Evolutionary conservation across 139 green algal species (phyloP).

Genomic region (Micromonas pusilla): DNA sequence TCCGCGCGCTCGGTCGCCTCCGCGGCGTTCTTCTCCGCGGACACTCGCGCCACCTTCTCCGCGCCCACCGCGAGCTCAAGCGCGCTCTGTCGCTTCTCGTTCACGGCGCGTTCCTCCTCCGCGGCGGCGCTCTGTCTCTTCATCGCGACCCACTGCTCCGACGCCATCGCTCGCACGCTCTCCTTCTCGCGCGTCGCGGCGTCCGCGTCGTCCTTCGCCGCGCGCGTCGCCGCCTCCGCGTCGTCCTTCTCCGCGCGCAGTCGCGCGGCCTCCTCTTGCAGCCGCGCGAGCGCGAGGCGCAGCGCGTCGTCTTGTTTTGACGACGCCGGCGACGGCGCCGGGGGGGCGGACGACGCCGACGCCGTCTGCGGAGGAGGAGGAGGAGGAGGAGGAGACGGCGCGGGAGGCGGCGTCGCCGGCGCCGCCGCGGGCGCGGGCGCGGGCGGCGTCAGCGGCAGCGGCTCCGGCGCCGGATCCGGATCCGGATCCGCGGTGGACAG

Average conservation of each 20-base stretch:
- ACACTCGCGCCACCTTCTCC: background rate
- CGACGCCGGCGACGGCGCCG: too few species aligned
- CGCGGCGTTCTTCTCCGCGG: background rate
- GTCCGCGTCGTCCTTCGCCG: background rate
- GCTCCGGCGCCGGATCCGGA: too few species aligned
- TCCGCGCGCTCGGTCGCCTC: background rate
- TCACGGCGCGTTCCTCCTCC: background rate
- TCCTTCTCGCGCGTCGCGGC: background rate
- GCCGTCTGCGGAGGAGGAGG: too few species aligned
- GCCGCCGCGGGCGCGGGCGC: too few species aligned
- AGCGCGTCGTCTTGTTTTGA: too few species aligned
- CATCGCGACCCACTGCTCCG: background rate
- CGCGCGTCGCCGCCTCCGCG: background rate
- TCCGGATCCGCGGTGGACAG: too few species aligned
- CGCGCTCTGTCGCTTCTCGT: background rate
- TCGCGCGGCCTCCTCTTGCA: background rate
- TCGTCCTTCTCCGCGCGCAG: background rate
- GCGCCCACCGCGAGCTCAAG: background rate
- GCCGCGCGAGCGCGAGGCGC: background rate
- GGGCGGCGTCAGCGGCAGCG: too few species aligned
- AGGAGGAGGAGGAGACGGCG: too few species aligned
- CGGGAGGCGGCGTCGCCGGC: too few species aligned
- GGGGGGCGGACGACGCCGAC: too few species aligned
- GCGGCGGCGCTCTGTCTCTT: background rate
- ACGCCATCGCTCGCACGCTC: background rate